A percentile compares a stretch with the other conserved stretches of the same genome.
Evolutionary conservation across 495 filamentous ascomycete genomes (phyloP).

Genomic region (Aspergillus cristatus): DNA sequence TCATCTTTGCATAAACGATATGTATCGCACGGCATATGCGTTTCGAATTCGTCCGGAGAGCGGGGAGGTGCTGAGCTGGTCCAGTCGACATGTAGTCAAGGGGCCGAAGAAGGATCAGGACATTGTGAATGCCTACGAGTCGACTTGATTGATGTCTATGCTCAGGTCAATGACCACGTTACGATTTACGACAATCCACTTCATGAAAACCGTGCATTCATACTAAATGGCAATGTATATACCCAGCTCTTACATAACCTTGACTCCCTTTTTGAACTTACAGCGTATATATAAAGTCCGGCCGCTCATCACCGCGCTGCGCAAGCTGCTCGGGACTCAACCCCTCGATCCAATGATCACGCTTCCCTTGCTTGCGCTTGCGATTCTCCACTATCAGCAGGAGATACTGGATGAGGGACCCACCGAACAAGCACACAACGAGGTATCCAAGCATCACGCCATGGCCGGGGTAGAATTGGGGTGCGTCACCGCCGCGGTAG

Average conservation of each 20-base stretch:
- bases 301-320: constrained; percentile 56
- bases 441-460: constrained; percentile 53
- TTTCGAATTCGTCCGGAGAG: constrained; percentile 28
- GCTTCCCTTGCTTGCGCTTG: constrained; percentile 46
- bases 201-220: too few relatives aligned
- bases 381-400: constrained; percentile 41
- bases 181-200: not conserved
- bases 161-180: too few relatives aligned
- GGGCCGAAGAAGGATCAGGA: constrained; percentile 42
- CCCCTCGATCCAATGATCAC: constrained; percentile 55
- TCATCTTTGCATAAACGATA: constrained; percentile 41
- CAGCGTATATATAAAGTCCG: constrained; percentile 72
- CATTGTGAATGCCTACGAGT: constrained; percentile 33
- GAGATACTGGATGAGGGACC: constrained; percentile 54
- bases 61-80: constrained; percentile 35
- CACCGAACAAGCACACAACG: constrained; percentile 48
- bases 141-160: constrained; percentile 8
- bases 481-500: constrained; percentile 47
- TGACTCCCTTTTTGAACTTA: too few relatives aligned
- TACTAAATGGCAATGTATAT: too few relatives aligned
- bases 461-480: constrained; percentile 49
- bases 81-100: constrained; percentile 37
- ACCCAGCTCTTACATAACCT: too few relatives aligned
- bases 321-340: constrained; percentile 22
- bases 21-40: constrained; percentile 40